Base-by-base conservation (phyloP, 768 basidiomycete genomes). In the Daedalea quercina region DNA sequence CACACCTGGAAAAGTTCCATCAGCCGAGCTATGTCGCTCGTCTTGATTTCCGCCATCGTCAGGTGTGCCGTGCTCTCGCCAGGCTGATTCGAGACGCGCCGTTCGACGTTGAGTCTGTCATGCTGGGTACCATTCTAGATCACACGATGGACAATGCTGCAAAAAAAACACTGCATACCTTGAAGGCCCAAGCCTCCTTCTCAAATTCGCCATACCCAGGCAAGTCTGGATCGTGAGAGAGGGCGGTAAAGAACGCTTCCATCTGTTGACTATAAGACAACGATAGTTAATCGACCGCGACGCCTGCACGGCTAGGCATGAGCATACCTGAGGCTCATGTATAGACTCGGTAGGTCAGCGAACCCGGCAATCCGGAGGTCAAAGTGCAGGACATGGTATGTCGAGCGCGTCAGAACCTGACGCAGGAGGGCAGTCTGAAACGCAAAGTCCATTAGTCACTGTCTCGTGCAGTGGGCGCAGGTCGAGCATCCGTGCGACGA, bases 281-380 rank as follows among this genome's bases (percentile, higher is more conserved):
- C 13, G 8, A 43, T 20, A 37, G n/a, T 11, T 15, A 8, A 34
- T 3, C 25, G 11, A 3, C 22, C 13, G 19, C 20, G 11, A 25
- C 17, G 22, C 23, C n/a, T 2, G 8, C 9, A 46, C 58, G 4
- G 24, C 35, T 33, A 33, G 23, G 4, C 47, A 4, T 20, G 2
- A 52, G 26, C 57, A 44, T 31, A 64, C 65, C 63, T 64, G 9
- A 93, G 74, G 50, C 87, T 85, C 65, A 73, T 76, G 61, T 92
- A 91, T 31, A 92, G 72, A 60, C 89, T 90, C 1, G 79, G 70
- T 11, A 92, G 73, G 62, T 91, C 90, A 2, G 88, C 87, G 60
- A 92, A 92, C 0, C 88, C 89, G 2, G 90, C 80, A 46, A 91
- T 89, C 3, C 89, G 81, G 41, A 93, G 74, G 66, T 92, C 89